Evolutionary conservation across 768 basidiomycete genomes (phyloP).

Genomic region (Termitomyces heimii): DNA sequence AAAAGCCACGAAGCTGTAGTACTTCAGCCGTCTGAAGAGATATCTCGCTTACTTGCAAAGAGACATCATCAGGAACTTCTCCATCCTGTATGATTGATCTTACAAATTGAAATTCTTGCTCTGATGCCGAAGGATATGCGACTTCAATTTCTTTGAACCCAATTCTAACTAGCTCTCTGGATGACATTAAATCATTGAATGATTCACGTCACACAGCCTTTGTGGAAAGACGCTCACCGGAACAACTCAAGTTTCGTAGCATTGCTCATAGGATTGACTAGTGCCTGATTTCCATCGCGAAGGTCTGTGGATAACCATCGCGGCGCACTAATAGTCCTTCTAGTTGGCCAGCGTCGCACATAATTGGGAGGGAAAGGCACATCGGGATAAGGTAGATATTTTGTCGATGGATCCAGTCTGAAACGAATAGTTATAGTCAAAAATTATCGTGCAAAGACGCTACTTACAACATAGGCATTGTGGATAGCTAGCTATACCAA

Average conservation of each 20-base stretch:
- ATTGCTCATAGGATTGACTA: conserved; percentile 81
- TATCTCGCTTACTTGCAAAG: conserved; percentile 57
- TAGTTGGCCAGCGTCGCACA: conserved; percentile 67
- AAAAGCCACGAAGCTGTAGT: not conserved
- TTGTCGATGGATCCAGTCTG: conserved; percentile 61
- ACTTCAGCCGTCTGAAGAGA: not conserved
- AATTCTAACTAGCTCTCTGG: conserved; percentile 62
- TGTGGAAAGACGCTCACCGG: conserved; percentile 18
- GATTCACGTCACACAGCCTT: not conserved
- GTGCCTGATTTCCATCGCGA: conserved; percentile 79
- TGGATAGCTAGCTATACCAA: no score
- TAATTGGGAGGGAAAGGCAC: conserved; percentile 42
- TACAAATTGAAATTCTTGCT: conserved; percentile 75
- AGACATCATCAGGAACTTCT: conserved; percentile 69
- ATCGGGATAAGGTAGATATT: conserved; percentile 67
- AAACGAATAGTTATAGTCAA: conserved; percentile 3
- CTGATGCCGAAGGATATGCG: conserved; percentile 79
- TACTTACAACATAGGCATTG: conserved; percentile 45
- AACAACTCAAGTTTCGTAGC: conserved; percentile 51
- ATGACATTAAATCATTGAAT: conserved; percentile 54
- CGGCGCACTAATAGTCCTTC: conserved; percentile 54
- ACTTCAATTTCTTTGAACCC: conserved; percentile 87
- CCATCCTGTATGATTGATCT: conserved; percentile 60
- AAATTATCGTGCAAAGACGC: not conserved
- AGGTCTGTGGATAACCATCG: conserved; percentile 83